phyloP scores from a whole-genome alignment of 139 green algal genomes.

The Desmodesmus armatus region DNA sequence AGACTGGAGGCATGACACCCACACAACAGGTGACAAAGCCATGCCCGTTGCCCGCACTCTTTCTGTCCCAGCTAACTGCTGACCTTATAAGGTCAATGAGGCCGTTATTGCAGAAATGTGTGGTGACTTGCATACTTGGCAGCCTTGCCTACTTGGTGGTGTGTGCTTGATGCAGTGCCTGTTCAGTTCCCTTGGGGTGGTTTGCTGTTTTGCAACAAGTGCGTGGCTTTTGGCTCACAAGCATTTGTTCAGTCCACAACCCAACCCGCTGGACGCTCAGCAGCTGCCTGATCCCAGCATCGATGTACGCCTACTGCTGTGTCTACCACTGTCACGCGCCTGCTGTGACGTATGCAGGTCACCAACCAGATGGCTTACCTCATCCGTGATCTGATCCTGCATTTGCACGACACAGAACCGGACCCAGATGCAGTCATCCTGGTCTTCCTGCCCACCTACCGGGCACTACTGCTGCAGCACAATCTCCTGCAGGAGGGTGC shows the following conservation, averaged over 20 bases:
- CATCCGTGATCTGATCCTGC: conserved; percentile 11
- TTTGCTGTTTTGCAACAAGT: too few species aligned
- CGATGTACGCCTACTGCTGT: not conserved
- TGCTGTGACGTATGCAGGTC: conserved; percentile 16
- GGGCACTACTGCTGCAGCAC: conserved; percentile 8
- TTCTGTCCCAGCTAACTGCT: too few species aligned
- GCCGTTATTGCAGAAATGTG: too few species aligned
- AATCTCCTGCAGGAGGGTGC: conserved; percentile 3
- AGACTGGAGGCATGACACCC: conserved; percentile 4
- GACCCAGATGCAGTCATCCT: conserved; percentile 23
- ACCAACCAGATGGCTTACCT: not conserved
- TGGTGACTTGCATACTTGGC: too few species aligned
- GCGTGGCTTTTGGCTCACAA: too few species aligned
- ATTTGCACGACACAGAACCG: not conserved
- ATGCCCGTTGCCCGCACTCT: not conserved
- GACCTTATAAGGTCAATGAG: too few species aligned
- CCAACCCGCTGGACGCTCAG: not conserved
- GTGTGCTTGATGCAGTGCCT: too few species aligned
- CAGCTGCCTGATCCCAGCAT: not conserved
- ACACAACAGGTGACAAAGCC: not conserved
- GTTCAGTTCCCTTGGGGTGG: too few species aligned
- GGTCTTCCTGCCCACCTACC: conserved; percentile 33
- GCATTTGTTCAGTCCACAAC: too few species aligned
- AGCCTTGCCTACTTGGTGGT: too few species aligned
- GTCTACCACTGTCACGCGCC: not conserved